Evolutionary conservation across 768 basidiomycete genomes (phyloP).

Genomic region (Rhodotorula sphaerocarpa): DNA sequence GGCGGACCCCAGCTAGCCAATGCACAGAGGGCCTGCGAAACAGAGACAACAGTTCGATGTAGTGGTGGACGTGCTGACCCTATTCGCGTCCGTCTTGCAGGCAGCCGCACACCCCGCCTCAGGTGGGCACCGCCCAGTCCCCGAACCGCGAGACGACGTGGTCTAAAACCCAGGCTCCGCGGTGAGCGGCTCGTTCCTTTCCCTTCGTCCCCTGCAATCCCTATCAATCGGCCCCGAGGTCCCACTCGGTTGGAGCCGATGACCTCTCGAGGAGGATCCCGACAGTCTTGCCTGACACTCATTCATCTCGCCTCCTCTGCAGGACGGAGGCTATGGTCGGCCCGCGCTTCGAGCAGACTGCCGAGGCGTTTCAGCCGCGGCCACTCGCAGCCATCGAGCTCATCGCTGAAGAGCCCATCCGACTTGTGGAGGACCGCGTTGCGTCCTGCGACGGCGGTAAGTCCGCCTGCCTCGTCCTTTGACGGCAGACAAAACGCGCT

Average conservation of each 20-base stretch:
- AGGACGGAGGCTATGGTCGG: constrained; percentile 47
- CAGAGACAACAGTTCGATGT: no score
- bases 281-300: no score
- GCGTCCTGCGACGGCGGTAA: constrained; percentile 92
- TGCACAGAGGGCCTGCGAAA: no score
- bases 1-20: no score
- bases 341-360: constrained; percentile 88
- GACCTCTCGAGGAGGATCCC: no score
- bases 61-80: no score
- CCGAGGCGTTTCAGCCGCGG: constrained; percentile 75
- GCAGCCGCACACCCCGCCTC: constrained; percentile 33
- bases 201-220: background rate
- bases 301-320: background rate
- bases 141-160: constrained; percentile 76
- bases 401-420: constrained; percentile 73
- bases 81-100: no score
- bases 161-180: constrained; percentile 71
- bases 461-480: constrained; percentile 41
- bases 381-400: constrained; percentile 86
- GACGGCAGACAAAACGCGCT: background rate
- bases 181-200: constrained; percentile 47
- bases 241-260: no score
- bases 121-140: constrained; percentile 51
- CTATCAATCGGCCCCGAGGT: no score
- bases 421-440: constrained; percentile 69